Evolutionary conservation across 768 basidiomycete species (phyloP).

Genomic region (Clitopilus passeckerianus): DNA sequence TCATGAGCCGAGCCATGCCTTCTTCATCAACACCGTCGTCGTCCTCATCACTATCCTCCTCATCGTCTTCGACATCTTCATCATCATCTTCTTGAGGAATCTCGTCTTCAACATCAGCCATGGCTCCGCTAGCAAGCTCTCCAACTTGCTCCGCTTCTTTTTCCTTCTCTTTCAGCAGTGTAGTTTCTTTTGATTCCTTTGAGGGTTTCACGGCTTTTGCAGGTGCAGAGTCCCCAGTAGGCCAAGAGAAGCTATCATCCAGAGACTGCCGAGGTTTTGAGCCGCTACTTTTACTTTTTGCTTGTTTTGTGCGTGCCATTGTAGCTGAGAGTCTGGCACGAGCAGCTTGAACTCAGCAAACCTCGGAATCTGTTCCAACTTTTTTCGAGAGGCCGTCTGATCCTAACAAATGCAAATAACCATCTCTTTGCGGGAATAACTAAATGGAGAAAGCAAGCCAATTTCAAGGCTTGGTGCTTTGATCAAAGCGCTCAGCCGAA

Average conservation of each 20-base stretch:
- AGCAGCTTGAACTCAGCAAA: not conserved
- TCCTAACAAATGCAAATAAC: conserved; percentile 9
- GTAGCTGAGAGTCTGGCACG: not conserved
- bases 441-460: not conserved
- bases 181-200: not conserved
- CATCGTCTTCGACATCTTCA: conserved; percentile 10
- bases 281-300: conserved; percentile 3
- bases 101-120: not conserved
- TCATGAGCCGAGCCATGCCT: conserved; percentile 54
- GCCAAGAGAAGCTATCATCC: not conserved
- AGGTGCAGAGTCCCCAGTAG: not conserved
- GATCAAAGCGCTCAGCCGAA: not conserved
- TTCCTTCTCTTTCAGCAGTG: not conserved
- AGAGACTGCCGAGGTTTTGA: not conserved
- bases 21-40: conserved; percentile 50
- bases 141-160: not conserved
- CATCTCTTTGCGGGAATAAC: no score
- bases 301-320: conserved; percentile 8
- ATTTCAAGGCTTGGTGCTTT: not conserved
- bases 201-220: not conserved
- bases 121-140: not conserved
- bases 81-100: not conserved
- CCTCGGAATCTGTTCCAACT: conserved; percentile 5
- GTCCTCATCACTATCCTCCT: conserved; percentile 16
- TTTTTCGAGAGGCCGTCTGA: conserved; percentile 10